A percentile compares a stretch with the other conserved stretches of the same genome.
Evolutionary conservation across 2,329 filamentous ascomycete genomes (phyloP).

Genomic region (Fusarium citri): DNA sequence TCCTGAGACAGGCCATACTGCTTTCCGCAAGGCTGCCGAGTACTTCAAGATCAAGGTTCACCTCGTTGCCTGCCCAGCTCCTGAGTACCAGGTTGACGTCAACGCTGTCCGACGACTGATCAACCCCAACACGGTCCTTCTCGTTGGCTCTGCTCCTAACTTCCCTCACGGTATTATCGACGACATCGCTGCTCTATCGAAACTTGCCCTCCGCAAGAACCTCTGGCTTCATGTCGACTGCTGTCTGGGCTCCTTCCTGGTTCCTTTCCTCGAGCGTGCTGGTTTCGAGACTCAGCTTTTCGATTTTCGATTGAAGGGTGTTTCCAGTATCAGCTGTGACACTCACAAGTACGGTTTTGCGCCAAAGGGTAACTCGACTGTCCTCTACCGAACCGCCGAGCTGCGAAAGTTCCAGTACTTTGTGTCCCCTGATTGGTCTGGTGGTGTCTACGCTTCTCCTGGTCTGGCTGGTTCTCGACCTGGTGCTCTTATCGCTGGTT

Average conservation of each 20-base stretch:
- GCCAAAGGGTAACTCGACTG: constrained; percentile 94
- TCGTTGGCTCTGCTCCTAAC: constrained; percentile 96
- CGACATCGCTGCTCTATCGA: constrained; percentile 87
- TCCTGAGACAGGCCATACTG: constrained; percentile 93
- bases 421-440: constrained; percentile 92
- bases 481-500: constrained; percentile 92
- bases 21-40: constrained; percentile 92
- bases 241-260: constrained; percentile 94
- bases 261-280: constrained; percentile 92
- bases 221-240: constrained; percentile 96
- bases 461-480: constrained; percentile 92
- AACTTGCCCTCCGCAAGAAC: constrained; percentile 81
- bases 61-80: constrained; percentile 86
- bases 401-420: constrained; percentile 96
- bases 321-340: constrained; percentile 95
- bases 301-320: constrained; percentile 93
- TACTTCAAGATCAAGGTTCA: constrained; percentile 99
- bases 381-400: constrained; percentile 85
- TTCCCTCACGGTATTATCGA: constrained; percentile 99
- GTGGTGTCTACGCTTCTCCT: constrained; percentile 94
- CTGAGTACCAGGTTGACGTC: constrained; percentile 85
- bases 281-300: constrained; percentile 90
- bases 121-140: constrained; percentile 92
- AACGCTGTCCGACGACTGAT: constrained; percentile 83
- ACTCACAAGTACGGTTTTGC: constrained; percentile 99